Evolutionary conservation across 495 filamentous ascomycete species (phyloP).

Genomic region (Aspergillus saccharolyticus): DNA sequence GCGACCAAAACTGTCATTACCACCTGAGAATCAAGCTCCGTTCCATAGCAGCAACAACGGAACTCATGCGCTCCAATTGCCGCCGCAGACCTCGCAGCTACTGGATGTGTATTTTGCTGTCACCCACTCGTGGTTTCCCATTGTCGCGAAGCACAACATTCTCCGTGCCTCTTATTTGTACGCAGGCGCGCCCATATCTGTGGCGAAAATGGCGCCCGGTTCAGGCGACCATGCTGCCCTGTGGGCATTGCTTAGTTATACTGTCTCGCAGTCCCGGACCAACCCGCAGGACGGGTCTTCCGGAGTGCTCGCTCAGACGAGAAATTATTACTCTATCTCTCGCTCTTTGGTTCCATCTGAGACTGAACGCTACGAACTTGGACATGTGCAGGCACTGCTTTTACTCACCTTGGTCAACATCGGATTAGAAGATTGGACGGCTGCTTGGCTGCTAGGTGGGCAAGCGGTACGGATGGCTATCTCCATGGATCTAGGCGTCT

Average conservation of each 20-base stretch:
- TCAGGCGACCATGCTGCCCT: slow-evolving; percentile 59
- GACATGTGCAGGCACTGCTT: slow-evolving; percentile 61
- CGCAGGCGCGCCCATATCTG: slow-evolving; percentile 43
- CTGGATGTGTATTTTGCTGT: slow-evolving; percentile 69
- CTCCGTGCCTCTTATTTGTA: slow-evolving; percentile 49
- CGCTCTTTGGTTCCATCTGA: slow-evolving; percentile 56
- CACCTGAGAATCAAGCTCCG: slow-evolving; percentile 13
- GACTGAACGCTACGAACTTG: slow-evolving; percentile 50
- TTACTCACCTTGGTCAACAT: slow-evolving; percentile 57
- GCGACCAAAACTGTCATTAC: slow-evolving; percentile 25
- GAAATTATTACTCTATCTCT: slow-evolving; percentile 53
- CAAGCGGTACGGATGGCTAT: slow-evolving; percentile 56
- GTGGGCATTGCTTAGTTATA: slow-evolving; percentile 57
- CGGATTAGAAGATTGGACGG: slow-evolving; percentile 46
- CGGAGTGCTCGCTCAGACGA: slow-evolving; percentile 21
- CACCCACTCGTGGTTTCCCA: slow-evolving; percentile 69
- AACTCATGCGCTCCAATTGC: slow-evolving; percentile 40
- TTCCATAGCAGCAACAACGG: slow-evolving; percentile 13
- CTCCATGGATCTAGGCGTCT: slow-evolving; percentile 40
- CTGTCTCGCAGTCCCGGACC: slow-evolving; percentile 40
- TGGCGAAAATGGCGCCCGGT: slow-evolving; percentile 32
- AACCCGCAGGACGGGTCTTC: slow-evolving; percentile 22
- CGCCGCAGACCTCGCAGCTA: slow-evolving; percentile 57
- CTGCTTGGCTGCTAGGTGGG: slow-evolving; percentile 59
- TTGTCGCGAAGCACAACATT: slow-evolving; percentile 64